Evolutionary conservation across 2,329 filamentous ascomycete species (phyloP).

Genomic region (Exophiala calicioides): DNA sequence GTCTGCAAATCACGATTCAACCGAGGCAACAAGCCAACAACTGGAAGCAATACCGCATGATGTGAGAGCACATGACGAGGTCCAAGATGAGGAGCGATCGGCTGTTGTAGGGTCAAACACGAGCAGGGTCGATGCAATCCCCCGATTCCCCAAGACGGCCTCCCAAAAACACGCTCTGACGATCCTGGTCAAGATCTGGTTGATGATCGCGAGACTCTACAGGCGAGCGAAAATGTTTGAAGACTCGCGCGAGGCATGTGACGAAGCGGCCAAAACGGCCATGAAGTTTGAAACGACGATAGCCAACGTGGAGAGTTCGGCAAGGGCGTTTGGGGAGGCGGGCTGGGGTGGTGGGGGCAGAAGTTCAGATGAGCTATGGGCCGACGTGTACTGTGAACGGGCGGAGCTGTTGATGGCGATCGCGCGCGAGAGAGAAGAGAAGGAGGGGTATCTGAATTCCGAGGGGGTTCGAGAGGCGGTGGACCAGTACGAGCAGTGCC

Average conservation of each 20-base stretch:
- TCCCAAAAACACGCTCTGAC: constrained; percentile 58
- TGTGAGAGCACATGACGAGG: constrained; percentile 36
- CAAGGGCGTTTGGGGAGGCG: constrained; percentile 61
- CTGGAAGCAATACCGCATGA: constrained; percentile 37
- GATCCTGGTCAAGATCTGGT: constrained; percentile 77
- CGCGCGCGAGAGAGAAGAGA: constrained; percentile 39
- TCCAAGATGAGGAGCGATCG: constrained; percentile 43
- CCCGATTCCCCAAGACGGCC: constrained; percentile 53
- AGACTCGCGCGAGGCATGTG: constrained; percentile 75
- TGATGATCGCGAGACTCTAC: constrained; percentile 87
- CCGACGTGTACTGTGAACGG: constrained; percentile 77
- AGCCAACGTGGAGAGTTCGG: constrained; percentile 62
- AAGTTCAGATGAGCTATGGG: constrained; percentile 81
- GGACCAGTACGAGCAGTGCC: constrained; percentile 75
- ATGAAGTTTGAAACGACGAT: constrained; percentile 69
- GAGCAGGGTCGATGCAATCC: constrained; percentile 35
- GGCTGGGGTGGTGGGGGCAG: constrained; percentile 75
- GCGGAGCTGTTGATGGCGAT: constrained; percentile 67
- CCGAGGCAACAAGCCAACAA: constrained; percentile 21
- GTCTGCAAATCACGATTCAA: constrained; percentile 17
- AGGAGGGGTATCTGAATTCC: constrained; percentile 19
- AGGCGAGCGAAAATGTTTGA: constrained; percentile 76
- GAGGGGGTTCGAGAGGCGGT: constrained; percentile 66
- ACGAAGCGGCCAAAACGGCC: constrained; percentile 78
- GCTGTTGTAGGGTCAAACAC: constrained; percentile 37